Base-by-base conservation (phyloP, 2,329 filamentous ascomycete species). In the Stachybotrys chartarum region DNA sequence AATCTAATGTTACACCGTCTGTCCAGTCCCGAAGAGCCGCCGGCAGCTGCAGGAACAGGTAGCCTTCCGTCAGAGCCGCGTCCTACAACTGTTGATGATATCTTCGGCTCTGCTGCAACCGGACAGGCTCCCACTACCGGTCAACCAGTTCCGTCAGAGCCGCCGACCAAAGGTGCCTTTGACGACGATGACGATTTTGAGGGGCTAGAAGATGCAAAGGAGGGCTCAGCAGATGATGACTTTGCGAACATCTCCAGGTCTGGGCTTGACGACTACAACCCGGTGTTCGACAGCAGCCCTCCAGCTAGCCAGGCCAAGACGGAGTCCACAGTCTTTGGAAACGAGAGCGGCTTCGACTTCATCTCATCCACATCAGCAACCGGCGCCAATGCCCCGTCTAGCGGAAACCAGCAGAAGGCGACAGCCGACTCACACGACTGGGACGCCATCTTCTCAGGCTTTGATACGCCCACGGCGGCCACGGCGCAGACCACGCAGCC, bases 371-470 rank as follows among this genome's bases (percentile, higher is more conserved):
- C 61, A 58, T 66, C 70, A 7, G 64, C 64, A 51, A 61, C 63
- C 39, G 65, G 66, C 50, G 60, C 66, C 48, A 59, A 69, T 18
- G 60, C 77, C 56, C 73, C 75, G 52, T 73, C 72, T 52, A 68
- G 73, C 56, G 66, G 70, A 51, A 67, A 69, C 49, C 61, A 71
- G 48, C 71, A 67, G 51, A 70, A 75, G 57, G 35, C 35, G 35
- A 67, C 71, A 31, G 63, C 74, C 0, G 80, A 82, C 14, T 74
- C 76, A 39, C 88, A 95, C 63, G 93, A 97, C 69, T 97, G 94
- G 94, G 93, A 97, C 66, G 88, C 91, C 45, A 90, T 97, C 55
- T 97, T 97, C 73, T 88, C 90, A 1, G 86, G 87, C 30, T 76
- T 96, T 7, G 88, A 93, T 63, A 81, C 80, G 2, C 72, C 80